Percentiles rank a stretch among this genome's conserved stretches.
Evolutionary conservation across 2,329 filamentous ascomycete species (phyloP).

Genomic region (Tolypocladium album): DNA sequence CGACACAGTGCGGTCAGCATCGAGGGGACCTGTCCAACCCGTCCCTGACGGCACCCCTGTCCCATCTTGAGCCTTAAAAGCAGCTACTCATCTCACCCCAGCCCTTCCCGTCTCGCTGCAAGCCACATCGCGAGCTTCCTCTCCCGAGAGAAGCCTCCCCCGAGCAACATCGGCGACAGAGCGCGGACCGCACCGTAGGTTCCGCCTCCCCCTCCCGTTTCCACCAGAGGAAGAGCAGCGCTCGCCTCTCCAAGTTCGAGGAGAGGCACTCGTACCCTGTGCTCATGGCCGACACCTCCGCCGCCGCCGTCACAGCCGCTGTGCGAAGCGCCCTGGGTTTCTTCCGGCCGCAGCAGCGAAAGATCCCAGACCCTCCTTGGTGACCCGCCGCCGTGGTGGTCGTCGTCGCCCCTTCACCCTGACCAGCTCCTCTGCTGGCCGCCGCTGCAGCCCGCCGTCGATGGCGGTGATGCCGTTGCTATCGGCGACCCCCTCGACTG

Average conservation of each 20-base stretch:
- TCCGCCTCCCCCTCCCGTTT: background rate
- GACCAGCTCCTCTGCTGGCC: constrained; percentile 1
- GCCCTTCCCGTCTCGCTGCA: background rate
- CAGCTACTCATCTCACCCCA: background rate
- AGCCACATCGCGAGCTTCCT: background rate
- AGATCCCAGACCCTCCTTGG: constrained; percentile 7
- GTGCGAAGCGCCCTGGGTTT: background rate
- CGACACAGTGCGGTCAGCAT: background rate
- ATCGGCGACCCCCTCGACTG: background rate
- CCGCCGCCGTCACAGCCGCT: constrained; percentile 1
- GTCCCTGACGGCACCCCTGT: background rate
- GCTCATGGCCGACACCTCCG: constrained; percentile 7
- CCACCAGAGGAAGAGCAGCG: background rate
- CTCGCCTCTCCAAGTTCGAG: constrained; percentile 4
- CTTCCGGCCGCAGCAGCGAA: constrained; percentile 9
- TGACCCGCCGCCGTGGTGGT: constrained; percentile 5
- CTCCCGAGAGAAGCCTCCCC: background rate
- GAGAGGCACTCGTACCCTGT: constrained; percentile 11
- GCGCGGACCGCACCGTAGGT: background rate
- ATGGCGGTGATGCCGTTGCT: background rate
- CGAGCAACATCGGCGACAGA: background rate
- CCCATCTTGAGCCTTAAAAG: background rate
- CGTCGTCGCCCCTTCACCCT: background rate
- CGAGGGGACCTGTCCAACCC: background rate
- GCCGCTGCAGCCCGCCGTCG: background rate